phyloP scores from a whole-genome alignment of 1,139 yeast genomes.

The Wickerhamomyces sp. region DNA sequence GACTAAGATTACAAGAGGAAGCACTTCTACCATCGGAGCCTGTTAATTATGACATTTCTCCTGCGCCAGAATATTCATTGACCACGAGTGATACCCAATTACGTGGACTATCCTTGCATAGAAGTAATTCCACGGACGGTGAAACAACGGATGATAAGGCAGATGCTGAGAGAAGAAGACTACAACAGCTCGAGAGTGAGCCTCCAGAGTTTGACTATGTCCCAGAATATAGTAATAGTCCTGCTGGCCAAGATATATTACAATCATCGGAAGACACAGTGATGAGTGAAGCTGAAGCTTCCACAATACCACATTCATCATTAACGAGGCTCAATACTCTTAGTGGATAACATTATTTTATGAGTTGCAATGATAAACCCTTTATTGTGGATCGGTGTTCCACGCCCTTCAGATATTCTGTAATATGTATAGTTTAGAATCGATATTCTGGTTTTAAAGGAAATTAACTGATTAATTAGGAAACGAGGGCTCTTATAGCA shows the following conservation, averaged over 20 bases:
- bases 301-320: background rate
- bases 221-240: constrained; percentile 17
- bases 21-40: constrained; percentile 64
- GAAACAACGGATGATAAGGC: constrained; percentile 27
- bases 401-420: background rate
- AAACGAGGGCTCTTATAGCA: no score
- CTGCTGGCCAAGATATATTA: constrained; percentile 5
- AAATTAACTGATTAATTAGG: no score
- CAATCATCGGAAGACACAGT: background rate
- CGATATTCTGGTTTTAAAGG: no score
- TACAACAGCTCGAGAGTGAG: constrained; percentile 31
- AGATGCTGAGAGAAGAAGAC: constrained; percentile 29
- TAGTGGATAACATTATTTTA: background rate
- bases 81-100: background rate
- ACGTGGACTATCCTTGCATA: background rate
- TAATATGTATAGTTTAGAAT: no score
- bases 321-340: background rate
- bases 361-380: no score
- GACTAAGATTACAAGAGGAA: constrained; percentile 47
- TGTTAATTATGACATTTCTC: constrained; percentile 1
- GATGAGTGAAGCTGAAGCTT: background rate
- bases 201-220: constrained; percentile 30
- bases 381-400: background rate
- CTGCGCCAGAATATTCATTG: constrained; percentile 18
- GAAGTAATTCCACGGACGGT: background rate